phyloP scores from a whole-genome alignment of 257 asterid genomes.

The Przewalskia tangutica region DNA sequence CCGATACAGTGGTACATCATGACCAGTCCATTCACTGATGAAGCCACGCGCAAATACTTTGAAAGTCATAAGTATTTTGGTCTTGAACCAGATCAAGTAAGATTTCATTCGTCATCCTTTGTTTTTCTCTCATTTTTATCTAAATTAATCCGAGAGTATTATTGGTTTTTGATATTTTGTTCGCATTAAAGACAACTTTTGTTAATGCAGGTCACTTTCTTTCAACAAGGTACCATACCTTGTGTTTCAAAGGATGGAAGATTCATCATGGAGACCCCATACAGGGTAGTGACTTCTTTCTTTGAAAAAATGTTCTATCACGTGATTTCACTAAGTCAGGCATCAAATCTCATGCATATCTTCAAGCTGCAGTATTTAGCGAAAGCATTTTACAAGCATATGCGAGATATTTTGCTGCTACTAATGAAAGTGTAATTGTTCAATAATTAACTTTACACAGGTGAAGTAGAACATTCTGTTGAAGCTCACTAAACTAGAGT shows the following conservation, averaged over 20 bases:
- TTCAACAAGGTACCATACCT: constrained; percentile 94
- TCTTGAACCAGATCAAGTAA: constrained; percentile 86
- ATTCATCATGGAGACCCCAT: constrained; percentile 85
- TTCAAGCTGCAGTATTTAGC: not conserved
- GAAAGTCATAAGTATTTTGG: constrained; percentile 90
- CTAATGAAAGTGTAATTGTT: not conserved
- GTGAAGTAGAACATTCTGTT: not conserved
- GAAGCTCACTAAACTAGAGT: not conserved
- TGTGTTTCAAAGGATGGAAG: constrained; percentile 89
- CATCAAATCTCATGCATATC: not conserved
- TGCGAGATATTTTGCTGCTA: not conserved
- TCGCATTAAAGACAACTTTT: constrained; percentile 13
- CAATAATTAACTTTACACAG: not conserved
- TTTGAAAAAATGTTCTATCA: not conserved
- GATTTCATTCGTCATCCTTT: constrained; percentile 6
- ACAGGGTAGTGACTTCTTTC: constrained; percentile 42
- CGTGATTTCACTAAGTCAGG: not conserved
- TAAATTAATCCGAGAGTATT: not conserved
- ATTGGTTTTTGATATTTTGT: constrained; percentile 5
- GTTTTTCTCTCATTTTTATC: not conserved
- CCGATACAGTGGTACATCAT: constrained; percentile 92
- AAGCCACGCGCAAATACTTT: constrained; percentile 72
- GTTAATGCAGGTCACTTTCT: constrained; percentile 74
- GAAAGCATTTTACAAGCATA: not conserved
- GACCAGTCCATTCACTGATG: constrained; percentile 98